Percentiles rank a stretch among this genome's conserved stretches.
phyloP scores from a whole-genome alignment of 495 filamentous ascomycete genomes.

The Umbilicaria muhlenbergii region DNA sequence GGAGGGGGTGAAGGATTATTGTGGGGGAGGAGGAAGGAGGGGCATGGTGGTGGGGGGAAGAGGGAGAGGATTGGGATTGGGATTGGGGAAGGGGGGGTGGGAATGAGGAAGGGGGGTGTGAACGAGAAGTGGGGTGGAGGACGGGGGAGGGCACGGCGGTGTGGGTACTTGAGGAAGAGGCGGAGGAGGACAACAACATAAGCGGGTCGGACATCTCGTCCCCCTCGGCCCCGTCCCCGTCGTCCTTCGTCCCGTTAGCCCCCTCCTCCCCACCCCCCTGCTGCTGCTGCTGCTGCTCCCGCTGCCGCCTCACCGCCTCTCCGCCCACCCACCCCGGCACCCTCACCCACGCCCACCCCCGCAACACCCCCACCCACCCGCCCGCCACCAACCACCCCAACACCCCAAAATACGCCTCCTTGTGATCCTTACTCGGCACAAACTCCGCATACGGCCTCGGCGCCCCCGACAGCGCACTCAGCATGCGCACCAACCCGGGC shows the following conservation, averaged over 20 bases:
- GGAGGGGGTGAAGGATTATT: conserved; percentile 36
- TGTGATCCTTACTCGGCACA: conserved; percentile 80
- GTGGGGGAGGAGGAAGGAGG: too few species aligned
- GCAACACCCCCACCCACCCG: conserved; percentile 82
- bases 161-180: too few species aligned
- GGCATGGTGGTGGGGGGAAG: conserved; percentile 18
- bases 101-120: too few species aligned
- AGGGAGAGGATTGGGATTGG: conserved; percentile 23
- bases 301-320: too few species aligned
- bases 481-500: conserved; percentile 68
- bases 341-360: conserved; percentile 73
- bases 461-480: conserved; percentile 56
- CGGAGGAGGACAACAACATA: too few species aligned
- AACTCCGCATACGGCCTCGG: conserved; percentile 67
- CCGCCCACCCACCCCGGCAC: conserved; percentile 16
- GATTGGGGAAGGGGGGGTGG: conserved; percentile 29
- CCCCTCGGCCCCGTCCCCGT: too few species aligned
- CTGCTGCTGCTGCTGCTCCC: background rate
- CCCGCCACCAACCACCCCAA: conserved; percentile 83
- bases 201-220: too few species aligned
- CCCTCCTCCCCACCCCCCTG: conserved; percentile 13
- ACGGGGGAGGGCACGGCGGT: too few species aligned
- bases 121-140: too few species aligned
- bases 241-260: conserved; percentile 19
- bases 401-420: conserved; percentile 72